A percentile compares a stretch with the other conserved stretches of the same genome.
These are phyloP conservation scores for Orychophragmus violaceus DNA, from an alignment of 345 rosid species.

Conservation along the genomic window DNA sequence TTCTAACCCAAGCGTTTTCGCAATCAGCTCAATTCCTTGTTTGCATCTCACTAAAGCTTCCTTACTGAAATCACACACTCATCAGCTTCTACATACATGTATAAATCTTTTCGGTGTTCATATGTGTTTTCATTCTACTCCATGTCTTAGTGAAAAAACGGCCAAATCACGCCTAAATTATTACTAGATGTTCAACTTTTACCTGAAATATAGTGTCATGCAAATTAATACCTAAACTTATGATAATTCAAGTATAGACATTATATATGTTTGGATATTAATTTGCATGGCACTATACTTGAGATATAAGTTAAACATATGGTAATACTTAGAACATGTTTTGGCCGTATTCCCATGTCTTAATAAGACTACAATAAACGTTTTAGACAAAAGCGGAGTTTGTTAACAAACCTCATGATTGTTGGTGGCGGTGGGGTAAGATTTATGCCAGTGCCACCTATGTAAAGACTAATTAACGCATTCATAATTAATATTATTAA, in stretches of 20 bases:
- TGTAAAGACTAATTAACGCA: neutral
- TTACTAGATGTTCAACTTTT: too few species aligned
- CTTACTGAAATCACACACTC: slow-evolving; percentile 39
- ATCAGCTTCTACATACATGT: neutral
- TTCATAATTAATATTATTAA: neutral
- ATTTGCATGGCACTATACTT: too few species aligned
- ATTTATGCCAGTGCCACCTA: slow-evolving; percentile 98
- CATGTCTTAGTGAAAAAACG: too few species aligned
- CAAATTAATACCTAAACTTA: too few species aligned
- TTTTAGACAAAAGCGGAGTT: neutral
- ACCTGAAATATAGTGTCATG: too few species aligned
- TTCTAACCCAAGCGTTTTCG: slow-evolving; percentile 64
- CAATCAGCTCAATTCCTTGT: slow-evolving; percentile 67
- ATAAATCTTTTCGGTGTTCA: neutral
- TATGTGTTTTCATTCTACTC: neutral
- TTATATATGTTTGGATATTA: too few species aligned
- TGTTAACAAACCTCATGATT: slow-evolving; percentile 63
- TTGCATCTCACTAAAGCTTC: slow-evolving; percentile 66
- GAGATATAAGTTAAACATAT: too few species aligned
- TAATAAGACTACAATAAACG: neutral
- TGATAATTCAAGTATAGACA: too few species aligned
- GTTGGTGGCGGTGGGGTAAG: slow-evolving; percentile 90
- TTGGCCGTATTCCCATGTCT: too few species aligned
- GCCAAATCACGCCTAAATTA: too few species aligned
- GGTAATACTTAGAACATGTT: too few species aligned